phyloP scores from a whole-genome alignment of 345 rosid species.

The Euphorbia pulcherrima region DNA sequence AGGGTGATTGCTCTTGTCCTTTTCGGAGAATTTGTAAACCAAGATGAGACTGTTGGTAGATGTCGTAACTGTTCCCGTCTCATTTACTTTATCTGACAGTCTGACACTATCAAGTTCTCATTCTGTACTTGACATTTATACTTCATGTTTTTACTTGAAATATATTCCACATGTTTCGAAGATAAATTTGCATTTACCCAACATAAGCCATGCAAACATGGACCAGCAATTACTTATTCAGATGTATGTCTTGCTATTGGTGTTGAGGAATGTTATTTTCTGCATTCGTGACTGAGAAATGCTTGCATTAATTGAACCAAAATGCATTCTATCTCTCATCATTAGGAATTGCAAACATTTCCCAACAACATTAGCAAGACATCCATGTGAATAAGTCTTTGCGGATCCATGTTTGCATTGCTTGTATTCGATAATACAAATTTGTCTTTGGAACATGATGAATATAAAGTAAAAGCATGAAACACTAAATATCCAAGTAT shows the following conservation, averaged over 20 bases:
- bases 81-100: neutral
- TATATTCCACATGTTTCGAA: constrained; percentile 65
- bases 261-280: constrained; percentile 15
- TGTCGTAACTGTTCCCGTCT: constrained; percentile 56
- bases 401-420: neutral
- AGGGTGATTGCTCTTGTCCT: constrained; percentile 75
- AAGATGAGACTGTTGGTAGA: constrained; percentile 69
- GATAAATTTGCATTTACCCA: constrained; percentile 77
- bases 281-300: neutral
- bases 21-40: constrained; percentile 67
- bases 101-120: neutral
- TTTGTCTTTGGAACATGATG: no score
- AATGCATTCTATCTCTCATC: neutral
- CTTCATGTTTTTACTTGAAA: constrained; percentile 9
- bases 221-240: constrained; percentile 88
- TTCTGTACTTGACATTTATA: neutral
- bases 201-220: constrained; percentile 64
- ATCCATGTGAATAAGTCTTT: no score
- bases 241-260: constrained; percentile 45
- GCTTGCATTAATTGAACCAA: neutral
- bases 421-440: neutral
- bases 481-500: no score
- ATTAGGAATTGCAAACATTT: no score
- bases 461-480: no score
- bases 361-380: no score